phyloP scores from a whole-genome alignment of 2,329 filamentous ascomycete species.

The Venturia oleaginea region DNA sequence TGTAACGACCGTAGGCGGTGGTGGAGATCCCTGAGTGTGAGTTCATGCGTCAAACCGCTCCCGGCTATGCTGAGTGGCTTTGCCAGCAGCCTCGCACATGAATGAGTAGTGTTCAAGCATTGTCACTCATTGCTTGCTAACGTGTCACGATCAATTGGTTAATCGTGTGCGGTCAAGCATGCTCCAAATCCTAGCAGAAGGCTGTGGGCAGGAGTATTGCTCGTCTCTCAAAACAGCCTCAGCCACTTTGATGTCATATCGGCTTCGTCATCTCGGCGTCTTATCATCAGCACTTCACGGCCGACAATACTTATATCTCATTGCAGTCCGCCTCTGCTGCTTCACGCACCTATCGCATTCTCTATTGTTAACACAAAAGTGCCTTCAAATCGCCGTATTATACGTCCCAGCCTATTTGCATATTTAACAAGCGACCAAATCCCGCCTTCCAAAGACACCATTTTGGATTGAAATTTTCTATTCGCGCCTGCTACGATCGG shows the following conservation, averaged over 20 bases:
- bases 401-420: conserved; percentile 4
- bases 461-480: conserved; percentile 8
- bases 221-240: conserved; percentile 17
- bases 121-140: conserved; percentile 17
- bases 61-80: conserved; percentile 16
- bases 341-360: conserved; percentile 12
- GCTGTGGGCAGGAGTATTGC: conserved; percentile 18
- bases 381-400: conserved; percentile 11
- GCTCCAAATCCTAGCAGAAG: conserved; percentile 16
- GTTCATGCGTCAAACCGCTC: conserved; percentile 16
- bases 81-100: no score
- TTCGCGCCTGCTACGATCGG: conserved; percentile 12
- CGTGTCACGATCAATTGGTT: conserved; percentile 17
- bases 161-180: conserved; percentile 16
- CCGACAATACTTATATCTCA: no score
- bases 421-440: conserved; percentile 9
- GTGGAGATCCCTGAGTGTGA: conserved; percentile 15
- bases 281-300: conserved; percentile 13
- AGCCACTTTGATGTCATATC: conserved; percentile 15
- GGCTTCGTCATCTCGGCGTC: conserved; percentile 14
- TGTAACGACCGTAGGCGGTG: conserved; percentile 16
- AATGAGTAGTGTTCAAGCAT: conserved; percentile 17
- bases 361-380: conserved; percentile 12
- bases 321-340: conserved; percentile 8
- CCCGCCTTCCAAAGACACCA: neutral